Conservation (phyloP, 31 red algal genomes). For the Asparagopsis taxiformis region DNA sequence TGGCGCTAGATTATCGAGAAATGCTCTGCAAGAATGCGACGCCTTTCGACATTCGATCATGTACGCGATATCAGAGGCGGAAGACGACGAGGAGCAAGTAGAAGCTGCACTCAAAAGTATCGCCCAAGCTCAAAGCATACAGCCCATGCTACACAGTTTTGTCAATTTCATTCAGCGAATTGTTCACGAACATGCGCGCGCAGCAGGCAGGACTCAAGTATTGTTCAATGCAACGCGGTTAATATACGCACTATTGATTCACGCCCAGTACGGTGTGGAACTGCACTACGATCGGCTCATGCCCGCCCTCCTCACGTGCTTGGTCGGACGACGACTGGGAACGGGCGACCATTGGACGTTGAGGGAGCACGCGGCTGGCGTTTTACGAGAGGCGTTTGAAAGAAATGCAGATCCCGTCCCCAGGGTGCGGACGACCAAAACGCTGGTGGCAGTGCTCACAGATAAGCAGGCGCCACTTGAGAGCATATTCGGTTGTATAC, state of each 20-base stretch:
- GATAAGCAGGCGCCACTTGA: constrained; percentile 56
- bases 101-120: neutral
- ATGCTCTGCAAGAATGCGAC: neutral
- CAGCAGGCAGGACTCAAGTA: constrained; percentile 17
- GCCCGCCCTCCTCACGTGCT: constrained; percentile 74
- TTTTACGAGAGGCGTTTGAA: constrained; percentile 28
- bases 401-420: constrained; percentile 31
- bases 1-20: neutral
- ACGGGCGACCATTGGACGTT: constrained; percentile 68
- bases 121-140: neutral
- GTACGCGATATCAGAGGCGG: neutral
- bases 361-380: constrained; percentile 69
- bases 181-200: neutral
- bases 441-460: constrained; percentile 53
- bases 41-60: neutral
- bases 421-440: constrained; percentile 57
- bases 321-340: constrained; percentile 65
- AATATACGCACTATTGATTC: constrained; percentile 46
- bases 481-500: constrained; percentile 76
- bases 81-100: neutral
- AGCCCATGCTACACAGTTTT: neutral
- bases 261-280: constrained; percentile 46
- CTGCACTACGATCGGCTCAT: constrained; percentile 72
- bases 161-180: neutral
- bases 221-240: constrained; percentile 39